Base-by-base conservation (phyloP, 768 basidiomycete genomes). In the Mycena vitilis region DNA sequence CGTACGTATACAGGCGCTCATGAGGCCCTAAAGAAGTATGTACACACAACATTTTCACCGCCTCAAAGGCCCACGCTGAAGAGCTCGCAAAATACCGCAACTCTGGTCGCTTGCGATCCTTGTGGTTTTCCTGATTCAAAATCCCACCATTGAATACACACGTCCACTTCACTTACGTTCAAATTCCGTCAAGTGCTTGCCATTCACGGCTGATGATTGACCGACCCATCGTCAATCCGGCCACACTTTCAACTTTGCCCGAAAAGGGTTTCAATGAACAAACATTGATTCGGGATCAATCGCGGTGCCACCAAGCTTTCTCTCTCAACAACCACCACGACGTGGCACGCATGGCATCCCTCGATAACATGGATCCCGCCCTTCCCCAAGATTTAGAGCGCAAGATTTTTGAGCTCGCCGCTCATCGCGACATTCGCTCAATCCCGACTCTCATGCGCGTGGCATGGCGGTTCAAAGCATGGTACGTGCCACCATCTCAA, bases 321-420 rank as follows among this genome's bases (percentile, higher is more conserved):
- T n/a, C n/a, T n/a, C n/a, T 30, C 30, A 30, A 30, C 30, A 2
- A 30, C 30, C 30, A 30, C 30, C 2, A 30, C 30, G 30, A 30
- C 2, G 30, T 30, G 30, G 30, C 30, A 30, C 30, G 5, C 30
- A 30, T 30, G 30, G 30, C 30, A 30, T 30, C 30, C 30, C 5
- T 30, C 5, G 30, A 51, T 23, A 53, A 56, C n/a, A 60, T 60
- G 58, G 34, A 58, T 5, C 38, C 38, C 16, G 23, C 37, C 37
- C 63, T 65, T 8, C 63, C 53, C 2, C 47, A 16, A 6, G 65
- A 66, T 5, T 23, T 66, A 9, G 65, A 66, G 30, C 65, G 58
- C 18, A n/a, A 34, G n/a, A 66, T 66, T 22, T 66, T 66, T 22
- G 23, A 53, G 52, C 20, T 45, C n/a, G 49, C 56, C 11, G 65